phyloP scores from a whole-genome alignment of 2,329 filamentous ascomycete species.

The Cladophialophora immunda region DNA sequence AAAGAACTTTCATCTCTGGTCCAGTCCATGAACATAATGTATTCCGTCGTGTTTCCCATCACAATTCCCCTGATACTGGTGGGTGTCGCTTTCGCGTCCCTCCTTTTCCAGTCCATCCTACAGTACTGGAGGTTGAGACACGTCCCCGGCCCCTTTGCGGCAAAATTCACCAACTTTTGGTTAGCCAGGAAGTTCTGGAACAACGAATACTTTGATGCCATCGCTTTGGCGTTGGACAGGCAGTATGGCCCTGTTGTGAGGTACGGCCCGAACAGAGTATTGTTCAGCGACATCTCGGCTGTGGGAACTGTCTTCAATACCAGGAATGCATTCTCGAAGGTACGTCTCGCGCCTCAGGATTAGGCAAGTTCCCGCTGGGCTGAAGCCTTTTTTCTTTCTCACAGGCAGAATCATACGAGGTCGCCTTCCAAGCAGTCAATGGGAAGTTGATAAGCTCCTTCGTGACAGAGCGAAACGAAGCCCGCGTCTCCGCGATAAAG shows the following conservation, averaged over 20 bases:
- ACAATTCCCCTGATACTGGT: constrained; percentile 1
- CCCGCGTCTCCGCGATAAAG: constrained; percentile 64
- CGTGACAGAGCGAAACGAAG: constrained; percentile 21
- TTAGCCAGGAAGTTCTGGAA: constrained; percentile 57
- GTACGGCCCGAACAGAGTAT: constrained; percentile 29
- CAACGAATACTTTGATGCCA: constrained; percentile 6
- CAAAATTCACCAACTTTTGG: constrained; percentile 77
- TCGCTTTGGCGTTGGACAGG: constrained; percentile 17
- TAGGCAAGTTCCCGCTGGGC: not conserved
- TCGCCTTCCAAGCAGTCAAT: constrained; percentile 17
- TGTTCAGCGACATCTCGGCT: constrained; percentile 29
- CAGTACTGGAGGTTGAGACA: constrained; percentile 22
- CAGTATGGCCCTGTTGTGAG: constrained; percentile 31
- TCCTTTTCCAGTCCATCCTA: constrained; percentile 7
- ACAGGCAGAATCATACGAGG: constrained; percentile 28
- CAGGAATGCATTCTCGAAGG: constrained; percentile 24
- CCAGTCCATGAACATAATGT: constrained; percentile 1
- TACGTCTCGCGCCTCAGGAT: not conserved
- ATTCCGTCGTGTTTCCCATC: not conserved
- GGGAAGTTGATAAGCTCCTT: constrained; percentile 23
- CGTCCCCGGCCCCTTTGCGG: constrained; percentile 72
- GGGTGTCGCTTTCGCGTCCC: not conserved
- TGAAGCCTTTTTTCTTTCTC: not conserved
- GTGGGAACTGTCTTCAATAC: constrained; percentile 27
- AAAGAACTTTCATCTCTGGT: not conserved